Base-by-base conservation (phyloP, 768 basidiomycete species). In the Pulveroboletus sp. region DNA sequence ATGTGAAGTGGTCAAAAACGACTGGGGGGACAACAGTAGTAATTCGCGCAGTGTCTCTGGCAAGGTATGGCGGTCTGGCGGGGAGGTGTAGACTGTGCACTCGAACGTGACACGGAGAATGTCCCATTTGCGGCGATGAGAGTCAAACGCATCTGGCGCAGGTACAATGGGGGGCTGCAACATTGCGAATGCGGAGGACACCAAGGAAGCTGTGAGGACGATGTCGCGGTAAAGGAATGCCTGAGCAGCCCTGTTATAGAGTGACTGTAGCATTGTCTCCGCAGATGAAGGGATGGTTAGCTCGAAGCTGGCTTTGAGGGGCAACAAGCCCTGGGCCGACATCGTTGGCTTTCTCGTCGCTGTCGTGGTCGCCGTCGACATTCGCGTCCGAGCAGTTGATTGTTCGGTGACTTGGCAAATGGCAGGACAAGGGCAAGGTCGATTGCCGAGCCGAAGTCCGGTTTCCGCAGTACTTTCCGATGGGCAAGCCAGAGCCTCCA, bases 41-140 rank as follows among this genome's bases (percentile, higher is more conserved):
- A 78, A 72, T 10, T 75, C 71, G 27, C 77, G 75, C 23, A 88
- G 69, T 0, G 76, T 47, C 19, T 74, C 68, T 0, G 87, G 85
- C 13, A 87, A 65, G 17, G 51, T 40, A 5, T 45, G n/a, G 24
- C 55, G 54, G 43, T 67, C 63, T 17, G 81, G 77, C 1, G 72
- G 71, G 3, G 85, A 76, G 13, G 79, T 64, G 59, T 86, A 89
- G 23, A 87, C 68, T 1, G 84, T 88, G 1, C 84, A 80, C 62
- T 92, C 89, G 46, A 90, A 76, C 0, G 89, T 92, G 53, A 93
- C 85, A 21, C 90, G 78, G 7, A 93, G 81, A 47, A 93, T 81
- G 59, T 93, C 90, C 90, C 90, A 93, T 70, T 90, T 91, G 47
- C 83, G 75, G 16, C 90, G 80, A 40, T 74, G 70, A 19, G 76